Percentiles rank a stretch among this genome's conserved stretches.
phyloP scores from a whole-genome alignment of 2,329 filamentous ascomycete genomes.

The Passalora sequoiae region DNA sequence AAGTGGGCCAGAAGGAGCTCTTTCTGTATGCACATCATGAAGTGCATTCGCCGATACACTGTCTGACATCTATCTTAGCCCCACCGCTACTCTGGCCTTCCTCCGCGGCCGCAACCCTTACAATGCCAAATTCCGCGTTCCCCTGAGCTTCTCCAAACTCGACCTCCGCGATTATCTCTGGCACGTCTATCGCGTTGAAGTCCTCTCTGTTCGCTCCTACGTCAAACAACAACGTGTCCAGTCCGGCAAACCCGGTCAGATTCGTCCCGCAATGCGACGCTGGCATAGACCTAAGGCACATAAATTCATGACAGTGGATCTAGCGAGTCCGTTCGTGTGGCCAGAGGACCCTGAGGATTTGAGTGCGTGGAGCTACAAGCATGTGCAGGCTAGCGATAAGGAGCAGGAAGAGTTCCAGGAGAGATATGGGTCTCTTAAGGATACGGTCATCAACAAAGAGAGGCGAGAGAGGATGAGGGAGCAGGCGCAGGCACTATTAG shows the following conservation, averaged over 20 bases:
- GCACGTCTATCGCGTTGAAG: slow-evolving; percentile 74
- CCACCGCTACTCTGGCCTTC: too few species aligned
- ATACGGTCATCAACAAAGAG: slow-evolving; percentile 38
- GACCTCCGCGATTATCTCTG: slow-evolving; percentile 93
- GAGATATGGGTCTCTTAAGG: slow-evolving; percentile 31
- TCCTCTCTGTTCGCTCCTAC: slow-evolving; percentile 69
- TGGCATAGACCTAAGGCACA: slow-evolving; percentile 66
- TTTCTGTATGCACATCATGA: slow-evolving; percentile 28
- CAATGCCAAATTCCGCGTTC: slow-evolving; percentile 85
- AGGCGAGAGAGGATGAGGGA: slow-evolving; percentile 46
- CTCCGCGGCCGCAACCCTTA: too few species aligned
- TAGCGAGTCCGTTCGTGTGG: slow-evolving; percentile 83
- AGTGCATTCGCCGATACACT: slow-evolving; percentile 1
- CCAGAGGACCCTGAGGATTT: slow-evolving; percentile 61
- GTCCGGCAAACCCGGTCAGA: slow-evolving; percentile 40
- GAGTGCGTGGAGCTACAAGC: slow-evolving; percentile 44
- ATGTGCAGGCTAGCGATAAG: slow-evolving; percentile 24
- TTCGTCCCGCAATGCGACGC: slow-evolving; percentile 36
- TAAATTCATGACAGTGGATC: slow-evolving; percentile 94
- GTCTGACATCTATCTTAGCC: slow-evolving; percentile 11
- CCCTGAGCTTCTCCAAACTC: slow-evolving; percentile 89
- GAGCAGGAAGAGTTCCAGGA: slow-evolving; percentile 39
- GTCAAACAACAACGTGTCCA: slow-evolving; percentile 65
- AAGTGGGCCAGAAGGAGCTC: slow-evolving; percentile 33
- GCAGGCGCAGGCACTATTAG: slow-evolving; percentile 60